Evolutionary conservation across 345 rosid species (phyloP).

Genomic region (Eucalyptus sideroxylon): DNA sequence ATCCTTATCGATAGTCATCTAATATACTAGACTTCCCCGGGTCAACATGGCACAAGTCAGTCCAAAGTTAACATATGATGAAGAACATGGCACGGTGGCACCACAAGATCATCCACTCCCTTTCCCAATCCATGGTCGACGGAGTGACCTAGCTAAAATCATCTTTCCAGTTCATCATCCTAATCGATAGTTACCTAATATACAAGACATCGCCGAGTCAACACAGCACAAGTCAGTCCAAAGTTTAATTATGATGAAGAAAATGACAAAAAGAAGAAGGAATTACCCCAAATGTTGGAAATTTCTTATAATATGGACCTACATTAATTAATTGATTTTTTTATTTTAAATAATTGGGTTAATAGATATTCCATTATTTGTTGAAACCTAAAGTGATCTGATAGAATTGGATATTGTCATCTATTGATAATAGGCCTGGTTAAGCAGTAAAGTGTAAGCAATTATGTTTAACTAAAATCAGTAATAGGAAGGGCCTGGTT

Average conservation of each 20-base stretch:
- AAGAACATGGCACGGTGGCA: not conserved
- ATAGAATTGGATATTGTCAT: no score
- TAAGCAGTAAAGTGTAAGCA: fast-evolving
- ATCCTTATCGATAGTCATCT: not conserved
- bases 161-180: not conserved
- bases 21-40: not conserved
- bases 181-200: not conserved
- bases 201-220: not conserved
- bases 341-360: no score
- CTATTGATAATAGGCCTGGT: no score
- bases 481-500: fast-evolving
- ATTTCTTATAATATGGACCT: no score
- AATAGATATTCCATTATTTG: no score
- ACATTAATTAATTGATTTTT: no score
- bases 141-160: not conserved
- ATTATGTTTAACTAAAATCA: fast-evolving
- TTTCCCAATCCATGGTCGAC: not conserved
- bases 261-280: not conserved
- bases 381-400: no score
- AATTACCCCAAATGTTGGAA: not conserved
- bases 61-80: not conserved
- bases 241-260: not conserved
- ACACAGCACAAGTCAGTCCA: not conserved
- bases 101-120: not conserved
- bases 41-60: not conserved